Conservation (phyloP, 345 rosid species). For the Barbarea vulgaris region DNA sequence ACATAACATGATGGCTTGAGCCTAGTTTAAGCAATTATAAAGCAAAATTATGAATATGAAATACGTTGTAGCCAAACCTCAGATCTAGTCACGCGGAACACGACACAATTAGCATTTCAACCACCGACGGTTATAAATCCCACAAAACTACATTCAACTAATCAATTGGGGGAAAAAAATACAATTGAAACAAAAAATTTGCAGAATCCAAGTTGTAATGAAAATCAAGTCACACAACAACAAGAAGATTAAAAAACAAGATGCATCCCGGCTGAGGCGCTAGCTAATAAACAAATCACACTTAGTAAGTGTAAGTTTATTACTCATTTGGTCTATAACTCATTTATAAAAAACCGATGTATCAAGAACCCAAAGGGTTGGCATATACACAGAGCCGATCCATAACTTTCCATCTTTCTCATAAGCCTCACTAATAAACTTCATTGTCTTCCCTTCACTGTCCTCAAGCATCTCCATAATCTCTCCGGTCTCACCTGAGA, state of each 20-base stretch:
- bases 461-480: conserved; percentile 54
- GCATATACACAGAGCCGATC: conserved; percentile 63
- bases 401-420: conserved; percentile 58
- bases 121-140: not conserved
- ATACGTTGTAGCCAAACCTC: too few species aligned
- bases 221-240: not conserved
- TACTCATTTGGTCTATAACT: not conserved
- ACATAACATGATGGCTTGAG: conserved; percentile 82
- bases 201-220: not conserved
- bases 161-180: too few species aligned
- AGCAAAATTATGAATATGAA: too few species aligned
- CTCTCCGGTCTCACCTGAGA: conserved; percentile 55
- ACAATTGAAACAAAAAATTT: too few species aligned
- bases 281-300: not conserved
- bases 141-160: not conserved
- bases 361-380: conserved; percentile 50
- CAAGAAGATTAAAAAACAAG: too few species aligned
- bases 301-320: not conserved
- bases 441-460: conserved; percentile 51
- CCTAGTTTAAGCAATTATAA: conserved; percentile 47
- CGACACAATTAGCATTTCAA: not conserved
- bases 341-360: conserved; percentile 16
- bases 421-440: conserved; percentile 64
- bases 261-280: not conserved
- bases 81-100: too few species aligned